Base-by-base conservation (phyloP, 495 filamentous ascomycete genomes). In the Daldinia vernicosa region DNA sequence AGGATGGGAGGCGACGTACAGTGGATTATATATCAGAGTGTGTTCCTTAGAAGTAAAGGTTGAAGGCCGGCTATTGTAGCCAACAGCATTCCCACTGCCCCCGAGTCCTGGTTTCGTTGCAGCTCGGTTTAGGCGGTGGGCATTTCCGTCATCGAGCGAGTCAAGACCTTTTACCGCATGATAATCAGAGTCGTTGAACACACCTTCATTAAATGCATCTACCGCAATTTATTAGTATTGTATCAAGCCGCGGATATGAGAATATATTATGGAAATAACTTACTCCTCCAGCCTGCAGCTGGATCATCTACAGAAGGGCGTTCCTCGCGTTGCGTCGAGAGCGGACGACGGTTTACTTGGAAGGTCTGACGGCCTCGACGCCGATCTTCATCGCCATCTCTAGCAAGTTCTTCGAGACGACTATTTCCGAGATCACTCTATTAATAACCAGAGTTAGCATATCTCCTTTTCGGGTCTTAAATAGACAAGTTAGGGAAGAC, bases 391-490 rank as follows among this genome's bases (percentile, higher is more conserved):
- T 19, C 7, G 3, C n/a, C 37, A 17, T 72, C 63, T 3, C 0
- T 22, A 22, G 60, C 68, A 7, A 75, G 32, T 6, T 74, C 63
- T 19, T 77, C 75, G 2, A 70, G 60, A 24, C 75, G 60, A 45
- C 24, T 24, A 45, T 71, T 70, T 4, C 75, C 75, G 1, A 77
- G 65, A 17, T 77, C 73, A 22, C 28, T 15, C 75, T 77, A 61
- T 59, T 59, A 3, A 27, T 6, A n/a, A 57, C 6, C 0, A 27
- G 22, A 52, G 26, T 60, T 32, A 69, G 57, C n/a, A 12, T 30
- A 33, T 22, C 2, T 14, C 2, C n/a, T 19, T 26, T 33, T 26
- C 0, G 30, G 24, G 6, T 27, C 26, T 27, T 22, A 0, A 4
- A 9, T 33, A 33, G 9, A 33, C 3, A 1, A 33, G 19, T 19